Evolutionary conservation across 192 early-diverging fungal species (phyloP), one percentile per base, ranked within the genome.

Genomic region (Coemansia erecta): DNA sequence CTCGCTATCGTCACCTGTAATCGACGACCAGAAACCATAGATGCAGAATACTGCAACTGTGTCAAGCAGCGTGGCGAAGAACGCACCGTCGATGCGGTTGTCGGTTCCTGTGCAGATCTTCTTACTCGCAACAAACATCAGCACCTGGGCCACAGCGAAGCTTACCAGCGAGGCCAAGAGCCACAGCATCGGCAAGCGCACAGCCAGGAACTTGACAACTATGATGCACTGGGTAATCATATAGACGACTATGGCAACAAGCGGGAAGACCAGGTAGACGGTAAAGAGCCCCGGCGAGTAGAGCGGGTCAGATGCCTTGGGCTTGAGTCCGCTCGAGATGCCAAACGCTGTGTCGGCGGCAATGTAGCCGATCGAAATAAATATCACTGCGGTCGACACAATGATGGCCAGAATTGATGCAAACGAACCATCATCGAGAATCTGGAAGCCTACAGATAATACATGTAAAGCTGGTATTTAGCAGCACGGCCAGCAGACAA

Each of bases 21-120:
- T 84, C 2, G 68, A 61, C 7, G 64, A 70, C 84, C 84, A 85
- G 64, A 82, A 85, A 18, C 65, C 78, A 57, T 84, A 84, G 37
- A 82, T 57, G 37, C 70, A 72, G 13, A 65, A 58, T 1, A 80
- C 39, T 3, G 82, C 68, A 2, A 74, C 59, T 6, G 81, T 72
- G 45, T 82, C 72, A 14, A 84, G 64, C 8, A 85, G 50, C 17
- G 75, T 81, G 12, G 73, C 64, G 62, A 85, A 83, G 69, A 83
- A 70, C 6, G 77, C 79, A 37, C 82, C 84, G 28, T 84, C 77
- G 33, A 85, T 70, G 17, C 63, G 65, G 39, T 51, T 48, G 61
- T 57, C 64, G 23, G 68, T 67, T 37, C 79, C 65, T n/a, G 63
- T 62, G 79, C 79, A 81, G 47, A 81, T 81, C 60, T 76, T 76